These are phyloP conservation scores for Candida sphagnicola DNA, from an alignment of 805 yeast species.

Conservation along the genomic window DNA sequence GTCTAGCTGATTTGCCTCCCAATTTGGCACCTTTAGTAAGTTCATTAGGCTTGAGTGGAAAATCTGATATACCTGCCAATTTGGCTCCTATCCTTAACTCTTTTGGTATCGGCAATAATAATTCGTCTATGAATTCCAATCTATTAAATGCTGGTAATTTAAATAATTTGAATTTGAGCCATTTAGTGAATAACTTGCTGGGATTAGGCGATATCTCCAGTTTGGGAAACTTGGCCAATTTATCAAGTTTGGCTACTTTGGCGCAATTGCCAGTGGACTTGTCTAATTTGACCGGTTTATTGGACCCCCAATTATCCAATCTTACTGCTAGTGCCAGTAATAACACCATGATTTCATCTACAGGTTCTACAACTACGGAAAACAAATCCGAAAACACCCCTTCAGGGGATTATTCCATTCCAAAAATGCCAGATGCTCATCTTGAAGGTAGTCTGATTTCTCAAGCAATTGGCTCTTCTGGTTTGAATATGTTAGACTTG, in stretches of 20 bases:
- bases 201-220: constrained; percentile 31
- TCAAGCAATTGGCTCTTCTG: constrained; percentile 12
- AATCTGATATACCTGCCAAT: not conserved
- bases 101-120: not conserved
- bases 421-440: constrained; percentile 18
- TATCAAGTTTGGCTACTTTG: constrained; percentile 37
- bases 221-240: constrained; percentile 34
- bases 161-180: constrained; percentile 40
- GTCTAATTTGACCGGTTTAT: constrained; percentile 28
- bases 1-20: not conserved
- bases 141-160: constrained; percentile 34
- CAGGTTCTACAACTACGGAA: not conserved
- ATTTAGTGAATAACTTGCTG: constrained; percentile 37
- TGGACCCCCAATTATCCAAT: constrained; percentile 17
- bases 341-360: not conserved
- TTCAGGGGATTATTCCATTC: constrained; percentile 6
- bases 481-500: constrained; percentile 69
- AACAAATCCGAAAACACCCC: not conserved
- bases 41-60: constrained; percentile 1
- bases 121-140: not conserved
- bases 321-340: constrained; percentile 1
- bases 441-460: constrained; percentile 10
- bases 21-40: constrained; percentile 1
- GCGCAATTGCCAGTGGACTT: constrained; percentile 42
- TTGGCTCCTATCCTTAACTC: constrained; percentile 2